Evolutionary conservation across 495 filamentous ascomycete genomes (phyloP).

Genomic region (Lasiosphaeria miniovina): DNA sequence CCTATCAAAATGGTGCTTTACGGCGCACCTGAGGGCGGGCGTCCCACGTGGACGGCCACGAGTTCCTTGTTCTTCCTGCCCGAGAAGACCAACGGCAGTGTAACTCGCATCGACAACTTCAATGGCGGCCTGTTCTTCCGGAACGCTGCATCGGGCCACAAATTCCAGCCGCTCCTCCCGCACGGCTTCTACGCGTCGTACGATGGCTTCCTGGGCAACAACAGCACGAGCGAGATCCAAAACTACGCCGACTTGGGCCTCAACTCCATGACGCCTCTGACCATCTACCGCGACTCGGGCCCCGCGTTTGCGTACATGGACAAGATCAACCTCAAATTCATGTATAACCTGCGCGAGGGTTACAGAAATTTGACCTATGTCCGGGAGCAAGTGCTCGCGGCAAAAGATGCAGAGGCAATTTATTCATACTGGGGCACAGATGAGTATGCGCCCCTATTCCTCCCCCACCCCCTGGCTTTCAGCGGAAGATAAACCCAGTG

Average conservation of each 20-base stretch:
- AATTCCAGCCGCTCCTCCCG: conserved; percentile 52
- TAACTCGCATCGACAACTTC: conserved; percentile 60
- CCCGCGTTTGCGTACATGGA: conserved; percentile 56
- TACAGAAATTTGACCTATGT: conserved; percentile 58
- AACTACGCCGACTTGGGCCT: conserved; percentile 49
- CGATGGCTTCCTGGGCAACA: conserved; percentile 49
- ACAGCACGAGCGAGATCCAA: conserved; percentile 42
- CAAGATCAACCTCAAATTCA: conserved; percentile 54
- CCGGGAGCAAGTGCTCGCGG: conserved; percentile 47
- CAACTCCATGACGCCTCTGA: conserved; percentile 41
- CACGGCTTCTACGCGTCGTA: conserved; percentile 64
- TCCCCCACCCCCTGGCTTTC: no score
- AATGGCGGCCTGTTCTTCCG: conserved; percentile 53
- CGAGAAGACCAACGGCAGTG: conserved; percentile 54
- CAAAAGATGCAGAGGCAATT: conserved; percentile 52
- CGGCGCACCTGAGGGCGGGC: conserved; percentile 38
- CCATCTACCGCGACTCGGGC: conserved; percentile 38
- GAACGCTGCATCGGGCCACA: conserved; percentile 31
- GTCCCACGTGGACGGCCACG: conserved; percentile 34
- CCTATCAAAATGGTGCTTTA: conserved; percentile 45
- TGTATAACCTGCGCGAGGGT: conserved; percentile 62
- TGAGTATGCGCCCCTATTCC: conserved; percentile 37
- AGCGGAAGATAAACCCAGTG: no score
- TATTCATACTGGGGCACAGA: conserved; percentile 67
- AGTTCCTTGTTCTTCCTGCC: conserved; percentile 56